phyloP scores from a whole-genome alignment of 139 green algal species.

The Chlamydomonas asymmetrica region DNA sequence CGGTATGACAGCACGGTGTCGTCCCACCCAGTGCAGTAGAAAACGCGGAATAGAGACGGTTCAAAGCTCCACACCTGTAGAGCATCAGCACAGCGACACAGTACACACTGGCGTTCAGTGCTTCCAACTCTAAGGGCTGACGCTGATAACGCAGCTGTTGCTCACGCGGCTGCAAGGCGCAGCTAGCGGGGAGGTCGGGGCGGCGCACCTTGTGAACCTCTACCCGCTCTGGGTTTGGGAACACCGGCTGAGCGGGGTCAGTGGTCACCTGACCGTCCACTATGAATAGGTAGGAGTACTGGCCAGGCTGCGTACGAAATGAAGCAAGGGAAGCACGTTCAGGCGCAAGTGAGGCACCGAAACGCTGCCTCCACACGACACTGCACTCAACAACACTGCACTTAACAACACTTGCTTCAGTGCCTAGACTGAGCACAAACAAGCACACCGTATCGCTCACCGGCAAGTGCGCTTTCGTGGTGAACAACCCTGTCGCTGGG shows the following conservation, averaged over 20 bases:
- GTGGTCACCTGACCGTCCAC: constrained; percentile 24
- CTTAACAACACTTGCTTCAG: background rate
- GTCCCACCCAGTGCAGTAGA: constrained; percentile 57
- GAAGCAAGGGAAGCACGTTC: background rate
- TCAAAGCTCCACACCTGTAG: constrained; percentile 33
- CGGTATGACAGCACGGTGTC: constrained; percentile 39
- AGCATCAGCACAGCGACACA: background rate
- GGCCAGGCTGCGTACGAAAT: constrained; percentile 19
- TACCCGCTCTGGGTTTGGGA: background rate
- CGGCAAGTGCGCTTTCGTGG: constrained; percentile 24
- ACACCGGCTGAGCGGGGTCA: constrained; percentile 12
- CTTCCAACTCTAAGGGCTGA: no score
- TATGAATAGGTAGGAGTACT: constrained; percentile 39
- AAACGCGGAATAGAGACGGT: constrained; percentile 42
- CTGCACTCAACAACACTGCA: no score
- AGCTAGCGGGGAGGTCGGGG: no score
- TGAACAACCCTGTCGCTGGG: constrained; percentile 19
- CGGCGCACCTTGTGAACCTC: constrained; percentile 21
- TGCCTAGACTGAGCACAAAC: background rate
- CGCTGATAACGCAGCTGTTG: no score
- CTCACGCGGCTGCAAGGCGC: no score
- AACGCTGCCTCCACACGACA: no score
- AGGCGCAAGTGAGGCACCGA: no score
- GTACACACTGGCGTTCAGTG: no score
- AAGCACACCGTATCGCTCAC: background rate